These are phyloP conservation scores for Penicillium sp. DNA, from an alignment of 2,329 filamentous ascomycete genomes.

Conservation along the genomic window DNA sequence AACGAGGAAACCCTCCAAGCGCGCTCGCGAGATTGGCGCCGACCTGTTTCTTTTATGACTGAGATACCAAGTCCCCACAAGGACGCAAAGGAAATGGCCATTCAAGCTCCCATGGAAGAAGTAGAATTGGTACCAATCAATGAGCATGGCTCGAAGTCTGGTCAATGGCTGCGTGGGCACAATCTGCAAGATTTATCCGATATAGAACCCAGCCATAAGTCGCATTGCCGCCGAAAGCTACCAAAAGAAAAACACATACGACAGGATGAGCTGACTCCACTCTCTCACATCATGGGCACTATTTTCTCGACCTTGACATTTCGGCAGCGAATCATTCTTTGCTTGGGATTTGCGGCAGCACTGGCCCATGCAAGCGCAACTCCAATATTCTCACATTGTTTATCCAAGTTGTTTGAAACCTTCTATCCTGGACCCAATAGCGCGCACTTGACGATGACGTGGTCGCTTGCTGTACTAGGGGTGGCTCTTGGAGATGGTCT, in stretches of 20 bases:
- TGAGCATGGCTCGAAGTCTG: background rate
- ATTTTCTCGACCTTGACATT: constrained; percentile 65
- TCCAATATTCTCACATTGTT: constrained; percentile 72
- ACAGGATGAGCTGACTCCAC: constrained; percentile 19
- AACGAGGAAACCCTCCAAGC: background rate
- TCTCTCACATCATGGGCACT: constrained; percentile 62
- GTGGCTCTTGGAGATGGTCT: constrained; percentile 67
- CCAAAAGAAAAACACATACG: background rate
- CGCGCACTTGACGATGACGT: constrained; percentile 56
- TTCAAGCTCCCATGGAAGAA: background rate
- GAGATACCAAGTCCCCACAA: background rate
- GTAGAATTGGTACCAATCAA: constrained; percentile 17
- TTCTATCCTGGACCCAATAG: constrained; percentile 61
- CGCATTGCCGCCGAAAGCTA: background rate
- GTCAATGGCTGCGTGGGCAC: background rate
- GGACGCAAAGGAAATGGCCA: background rate
- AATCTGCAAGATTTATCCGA: background rate
- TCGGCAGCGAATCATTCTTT: constrained; percentile 54
- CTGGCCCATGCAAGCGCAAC: constrained; percentile 65
- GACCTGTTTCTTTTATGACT: constrained; percentile 1
- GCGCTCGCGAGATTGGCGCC: background rate
- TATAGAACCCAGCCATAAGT: background rate
- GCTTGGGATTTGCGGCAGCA: constrained; percentile 61
- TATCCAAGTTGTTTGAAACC: constrained; percentile 68
- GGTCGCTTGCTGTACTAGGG: constrained; percentile 67